Evolutionary conservation across 805 yeast genomes (phyloP), one percentile per base, ranked within the genome.

Genomic region (Yarrowia sp.): DNA sequence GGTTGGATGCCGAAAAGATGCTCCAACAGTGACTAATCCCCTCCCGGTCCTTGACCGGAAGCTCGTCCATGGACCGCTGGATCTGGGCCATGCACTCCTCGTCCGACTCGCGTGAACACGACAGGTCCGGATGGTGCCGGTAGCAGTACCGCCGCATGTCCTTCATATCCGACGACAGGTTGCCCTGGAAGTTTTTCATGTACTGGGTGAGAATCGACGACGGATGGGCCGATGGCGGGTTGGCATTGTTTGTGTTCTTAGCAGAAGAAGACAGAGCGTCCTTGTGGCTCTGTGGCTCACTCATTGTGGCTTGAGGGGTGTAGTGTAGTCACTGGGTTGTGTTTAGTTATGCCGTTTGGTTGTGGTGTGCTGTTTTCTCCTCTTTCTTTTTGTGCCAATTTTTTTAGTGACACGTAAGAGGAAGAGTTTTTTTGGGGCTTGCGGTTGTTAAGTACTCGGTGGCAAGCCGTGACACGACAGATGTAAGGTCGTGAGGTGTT

Each of bases 101-200:
- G 76, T 90, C 96, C 0, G 89, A 85, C 69, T 82, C 83, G 70
- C 88, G 88, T 75, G 88, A 88, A 74, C 92, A 86, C 58, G 87
- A 87, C 53, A 91, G 84, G 69, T 91, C 93, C 2, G 98, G 98
- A 75, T 94, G 91, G 78, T 94, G 99, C 67, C 98, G 82, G 78
- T 94, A 94, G 76, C 99, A 94, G 79, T 86, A 94, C 38, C 67
- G 55, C 32, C 67, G 55, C 55, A 49, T 63, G 48, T 63, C 67
- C 48, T 63, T 63, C 56, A 48, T 48, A 40, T 63, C 67, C 9
- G 67, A 38, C 26, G 67, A 63, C 56, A 63, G 45, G 48, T 63
- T 63, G 56, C 56, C 67, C 55, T 48, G 56, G 32, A 63, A 49
- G 56, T 48, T 63, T 48, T 63, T 63, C 67, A 63, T 48, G 56